Evolutionary conservation across 345 rosid genomes (phyloP), one percentile per base, ranked within the genome.

Genomic region (Sisymbrium altissimum): DNA sequence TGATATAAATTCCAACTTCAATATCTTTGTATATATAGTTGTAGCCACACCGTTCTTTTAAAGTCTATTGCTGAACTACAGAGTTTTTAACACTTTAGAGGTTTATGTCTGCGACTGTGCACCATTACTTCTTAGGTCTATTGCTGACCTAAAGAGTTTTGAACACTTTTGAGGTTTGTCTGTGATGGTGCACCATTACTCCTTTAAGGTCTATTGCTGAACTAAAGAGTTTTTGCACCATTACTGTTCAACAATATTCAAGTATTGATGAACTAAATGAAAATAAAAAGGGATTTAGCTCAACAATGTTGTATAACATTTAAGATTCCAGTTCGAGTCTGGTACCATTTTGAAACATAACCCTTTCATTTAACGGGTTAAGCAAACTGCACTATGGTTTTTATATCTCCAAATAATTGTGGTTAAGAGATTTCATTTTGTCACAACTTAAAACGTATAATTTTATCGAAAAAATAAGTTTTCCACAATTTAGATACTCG

Each of bases 1-100:
- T 75, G 63, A 68, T 76, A 61, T 66, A 59, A 75, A 29, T 52
- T 30, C 40, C 52, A 62, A 12, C 41, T 62, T 76, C 40, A 50
- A 1, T 68, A 18, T 52, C 50, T 29, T 66, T 56, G 45, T 40
- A 40, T 53, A 7, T 56, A 2, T 23, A 50, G 54, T 7, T 43
- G 23, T 62, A 56, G 9, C 39, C 54, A 48, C 14, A 19, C 54
- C 29, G 0, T 9, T 33, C 2, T 7, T 33, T 33, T 33, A 33
- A 33, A 9, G 38, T 33, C 9, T 49, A 49, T 50, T 50, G 56
- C 29, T 49, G 54, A 9, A 6, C 14, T 19, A 25, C 4, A 49
- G 54, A 19, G 3, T 19, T 49, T 27, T 49, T 4, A 49, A 9
- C 14, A 11, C 54, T 19, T 2, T 36, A 36, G 38, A 33, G 39